Base-by-base conservation (phyloP, 2,329 filamentous ascomycete genomes). In the Sporothrix schenckii region DNA sequence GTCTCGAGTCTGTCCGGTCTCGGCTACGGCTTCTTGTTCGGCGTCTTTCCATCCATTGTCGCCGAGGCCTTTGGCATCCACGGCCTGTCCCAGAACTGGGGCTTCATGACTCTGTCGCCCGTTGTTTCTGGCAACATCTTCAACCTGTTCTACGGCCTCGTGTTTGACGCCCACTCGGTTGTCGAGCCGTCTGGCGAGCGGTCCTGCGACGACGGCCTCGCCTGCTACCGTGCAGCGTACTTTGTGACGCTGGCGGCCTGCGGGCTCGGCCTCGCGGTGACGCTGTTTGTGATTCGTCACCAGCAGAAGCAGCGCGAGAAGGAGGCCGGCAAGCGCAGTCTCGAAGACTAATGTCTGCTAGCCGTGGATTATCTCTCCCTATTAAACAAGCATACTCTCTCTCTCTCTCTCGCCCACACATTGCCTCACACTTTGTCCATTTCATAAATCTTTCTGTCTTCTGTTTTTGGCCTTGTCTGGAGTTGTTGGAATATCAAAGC, bases 31-130 rank as follows among this genome's bases (percentile, higher is more conserved):
- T 92, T 97, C 74, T 85, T 98, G 0, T 98, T 98, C 75, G 95
- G 95, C 47, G 94, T 97, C 24, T 97, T 92, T 79, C 95, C 95
- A 0, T 94, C 93, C 14, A 88, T 98, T 21, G 87, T 92, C 11
- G 93, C 94, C 7, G 94, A 98, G 78, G 90, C 91, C 0, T 99
- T 99, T 78, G 95, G 95, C 9, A 91, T 97, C 34, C 87, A 90
- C 72, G 94, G 94, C 1, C 84, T 99, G 61, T 93, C 91, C 69
- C 92, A 97, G 77, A 99, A 98, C 77, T 99, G 95, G 94, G 95
- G 95, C 16, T 91, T 91, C 75, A 96, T 99, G 89, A 97, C 93
- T 0, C 83, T 97, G 63, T 91, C 92, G 2, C 94, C 94, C 0
- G 92, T 97, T 2, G 80, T 97, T 39, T 93, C 90, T 10, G 94